Base-by-base conservation (phyloP, 805 yeast species). In the Yamadazyma kitorensis region DNA sequence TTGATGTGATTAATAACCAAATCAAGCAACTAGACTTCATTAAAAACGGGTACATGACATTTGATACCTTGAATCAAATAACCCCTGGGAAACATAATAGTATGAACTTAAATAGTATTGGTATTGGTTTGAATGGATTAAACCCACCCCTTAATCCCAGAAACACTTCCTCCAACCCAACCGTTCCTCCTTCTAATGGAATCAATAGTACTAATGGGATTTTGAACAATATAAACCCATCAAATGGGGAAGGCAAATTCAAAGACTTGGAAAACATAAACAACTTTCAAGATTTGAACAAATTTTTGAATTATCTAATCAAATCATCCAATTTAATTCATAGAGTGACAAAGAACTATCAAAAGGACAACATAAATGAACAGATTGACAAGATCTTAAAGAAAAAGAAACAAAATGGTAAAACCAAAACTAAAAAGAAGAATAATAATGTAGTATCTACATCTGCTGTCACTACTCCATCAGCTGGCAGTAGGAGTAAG, bases 11-110 rank as follows among this genome's bases (percentile, higher is more conserved):
- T 17, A 55, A 59, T 31, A 64, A 62, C 39, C 72, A 67, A 43
- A 67, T 67, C 37, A 64, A 65, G 37, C 71, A 66, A 40, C 52
- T 67, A 21, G 55, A 52, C 29, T 65, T 67, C 44, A 69, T 66
- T 4, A 68, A 64, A 42, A 65, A 60, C 40, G 72, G 72, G 4
- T 68, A 64, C 24, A 65, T 67, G 31, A 59, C 72, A 0, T 53
- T 62, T 33, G 72, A 66, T 44, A 70, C 70, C 2, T 47, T 66
- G 24, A 56, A 54, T 31, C 45, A 53, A 23, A 36, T 43, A 13
- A n/a, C n/a, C n/a, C n/a, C n/a, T n/a, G n/a, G n/a, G n/a, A n/a
- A n/a, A n/a, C n/a, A n/a, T n/a, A n/a, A n/a, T n/a, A n/a, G n/a
- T n/a, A n/a, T n/a, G n/a, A n/a, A n/a, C n/a, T n/a, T n/a, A n/a